Percentiles rank a stretch among this genome's conserved stretches.
These are phyloP conservation scores for Entelexis sorbosivorans DNA, from an alignment of 1,139 yeast genomes.

Conservation along the genomic window DNA sequence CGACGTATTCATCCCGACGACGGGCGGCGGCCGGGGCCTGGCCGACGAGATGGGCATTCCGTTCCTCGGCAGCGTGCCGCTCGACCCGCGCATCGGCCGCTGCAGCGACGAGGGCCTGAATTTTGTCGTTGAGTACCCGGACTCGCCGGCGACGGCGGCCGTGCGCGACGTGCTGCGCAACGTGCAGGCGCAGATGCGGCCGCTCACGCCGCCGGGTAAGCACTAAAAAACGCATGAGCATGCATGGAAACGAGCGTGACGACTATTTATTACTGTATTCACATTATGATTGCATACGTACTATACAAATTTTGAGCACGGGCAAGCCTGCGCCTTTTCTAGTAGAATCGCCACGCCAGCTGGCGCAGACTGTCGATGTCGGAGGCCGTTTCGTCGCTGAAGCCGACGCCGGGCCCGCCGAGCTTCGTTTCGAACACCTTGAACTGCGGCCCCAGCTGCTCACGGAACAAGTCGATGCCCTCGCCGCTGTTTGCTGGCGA, in stretches of 20 bases:
- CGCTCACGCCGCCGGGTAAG: conserved; percentile 12
- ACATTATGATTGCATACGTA: not conserved
- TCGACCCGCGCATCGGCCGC: conserved; percentile 88
- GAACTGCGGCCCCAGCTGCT: conserved; percentile 37
- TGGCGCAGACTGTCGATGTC: not conserved
- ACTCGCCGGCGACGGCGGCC: conserved; percentile 87
- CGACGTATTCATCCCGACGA: conserved; percentile 83
- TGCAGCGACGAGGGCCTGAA: conserved; percentile 85
- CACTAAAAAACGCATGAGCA: not conserved
- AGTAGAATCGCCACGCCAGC: conserved; percentile 12
- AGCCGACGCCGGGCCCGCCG: conserved; percentile 84
- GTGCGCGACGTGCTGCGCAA: conserved; percentile 71
- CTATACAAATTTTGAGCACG: no score
- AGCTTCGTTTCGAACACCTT: conserved; percentile 72
- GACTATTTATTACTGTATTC: not conserved
- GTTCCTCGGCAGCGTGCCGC: conserved; percentile 82
- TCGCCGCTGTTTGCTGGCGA: conserved; percentile 31
- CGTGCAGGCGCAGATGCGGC: conserved; percentile 20
- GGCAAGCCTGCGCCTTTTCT: no score
- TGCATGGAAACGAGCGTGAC: not conserved
- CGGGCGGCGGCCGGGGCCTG: conserved; percentile 86
- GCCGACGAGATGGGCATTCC: conserved; percentile 69
- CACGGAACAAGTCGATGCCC: conserved; percentile 27
- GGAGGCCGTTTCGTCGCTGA: conserved; percentile 6
- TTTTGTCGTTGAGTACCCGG: conserved; percentile 68